These are phyloP conservation scores for Chloris gayana DNA, from an alignment of 176 grass and related monocot genomes.

Conservation along the genomic window DNA sequence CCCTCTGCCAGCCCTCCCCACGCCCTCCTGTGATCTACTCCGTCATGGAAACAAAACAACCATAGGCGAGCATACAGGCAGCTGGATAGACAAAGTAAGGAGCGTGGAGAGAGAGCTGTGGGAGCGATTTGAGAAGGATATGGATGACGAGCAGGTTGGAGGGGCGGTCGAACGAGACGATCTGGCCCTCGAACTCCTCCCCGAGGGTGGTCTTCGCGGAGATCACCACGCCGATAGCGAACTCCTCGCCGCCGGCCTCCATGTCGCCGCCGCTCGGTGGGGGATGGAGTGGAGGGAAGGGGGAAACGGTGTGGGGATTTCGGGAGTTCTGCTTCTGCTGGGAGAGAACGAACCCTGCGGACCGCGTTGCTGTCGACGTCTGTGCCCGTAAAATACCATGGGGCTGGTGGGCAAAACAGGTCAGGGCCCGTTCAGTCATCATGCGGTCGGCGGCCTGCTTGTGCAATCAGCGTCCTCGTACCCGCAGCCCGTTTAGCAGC, in stretches of 20 bases:
- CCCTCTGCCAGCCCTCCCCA: constrained; percentile 48
- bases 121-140: constrained; percentile 66
- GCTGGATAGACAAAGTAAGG: neutral
- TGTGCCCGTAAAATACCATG: neutral
- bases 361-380: neutral
- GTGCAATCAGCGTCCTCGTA: neutral
- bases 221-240: constrained; percentile 79
- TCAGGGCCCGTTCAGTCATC: neutral
- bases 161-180: constrained; percentile 85
- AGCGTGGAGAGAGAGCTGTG: neutral
- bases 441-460: neutral
- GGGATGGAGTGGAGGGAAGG: neutral
- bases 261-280: constrained; percentile 41
- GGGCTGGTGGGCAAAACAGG: neutral
- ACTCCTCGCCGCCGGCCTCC: constrained; percentile 75
- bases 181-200: constrained; percentile 87
- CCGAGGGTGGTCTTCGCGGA: constrained; percentile 77
- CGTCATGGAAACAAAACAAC: constrained; percentile 54
- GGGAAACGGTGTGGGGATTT: constrained; percentile 13
- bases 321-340: neutral
- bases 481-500: neutral
- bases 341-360: constrained; percentile 16
- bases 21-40: constrained; percentile 80
- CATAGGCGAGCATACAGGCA: neutral
- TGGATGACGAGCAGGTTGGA: constrained; percentile 93